These are phyloP conservation scores for Kalaharituber pfeilii DNA, from an alignment of 2,329 filamentous ascomycete species.

Conservation along the genomic window DNA sequence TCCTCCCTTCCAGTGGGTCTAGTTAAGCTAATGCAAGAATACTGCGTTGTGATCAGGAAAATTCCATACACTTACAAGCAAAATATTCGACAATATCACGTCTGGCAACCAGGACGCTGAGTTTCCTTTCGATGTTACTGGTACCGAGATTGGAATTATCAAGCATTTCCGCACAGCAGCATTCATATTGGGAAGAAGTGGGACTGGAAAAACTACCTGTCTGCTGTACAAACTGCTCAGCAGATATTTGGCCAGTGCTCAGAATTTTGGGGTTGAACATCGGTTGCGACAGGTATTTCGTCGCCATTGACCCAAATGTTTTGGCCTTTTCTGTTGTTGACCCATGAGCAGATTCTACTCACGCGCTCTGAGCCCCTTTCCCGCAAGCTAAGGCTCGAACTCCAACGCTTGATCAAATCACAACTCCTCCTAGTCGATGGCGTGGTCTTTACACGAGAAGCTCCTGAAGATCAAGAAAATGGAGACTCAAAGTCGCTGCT, in stretches of 20 bases:
- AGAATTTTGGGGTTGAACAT: background rate
- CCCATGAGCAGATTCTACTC: slow-evolving; percentile 21
- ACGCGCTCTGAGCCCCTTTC: slow-evolving; percentile 24
- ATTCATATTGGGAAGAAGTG: slow-evolving; percentile 25
- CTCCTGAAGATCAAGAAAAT: background rate
- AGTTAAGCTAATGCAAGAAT: background rate
- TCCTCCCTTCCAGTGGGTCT: background rate
- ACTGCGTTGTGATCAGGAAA: slow-evolving; percentile 19
- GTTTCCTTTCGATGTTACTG: slow-evolving; percentile 25
- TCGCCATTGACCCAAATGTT: background rate
- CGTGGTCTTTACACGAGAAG: background rate
- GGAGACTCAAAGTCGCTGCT: slow-evolving; percentile 14
- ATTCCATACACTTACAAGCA: slow-evolving; percentile 24
- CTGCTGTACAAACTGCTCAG: slow-evolving; percentile 24
- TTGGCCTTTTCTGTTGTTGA: background rate
- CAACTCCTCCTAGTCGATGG: slow-evolving; percentile 5
- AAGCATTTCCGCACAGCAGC: slow-evolving; percentile 22
- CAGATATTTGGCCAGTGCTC: slow-evolving; percentile 18
- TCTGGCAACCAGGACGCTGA: slow-evolving; percentile 16
- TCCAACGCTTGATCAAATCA: slow-evolving; percentile 21
- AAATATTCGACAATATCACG: slow-evolving; percentile 20
- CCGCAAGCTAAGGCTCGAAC: slow-evolving; percentile 22
- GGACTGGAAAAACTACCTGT: slow-evolving; percentile 26
- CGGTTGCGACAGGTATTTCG: slow-evolving; percentile 9
- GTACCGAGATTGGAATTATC: slow-evolving; percentile 23